Evolutionary conservation across 768 basidiomycete genomes (phyloP).

Genomic region (Cantharellus anzutake): DNA sequence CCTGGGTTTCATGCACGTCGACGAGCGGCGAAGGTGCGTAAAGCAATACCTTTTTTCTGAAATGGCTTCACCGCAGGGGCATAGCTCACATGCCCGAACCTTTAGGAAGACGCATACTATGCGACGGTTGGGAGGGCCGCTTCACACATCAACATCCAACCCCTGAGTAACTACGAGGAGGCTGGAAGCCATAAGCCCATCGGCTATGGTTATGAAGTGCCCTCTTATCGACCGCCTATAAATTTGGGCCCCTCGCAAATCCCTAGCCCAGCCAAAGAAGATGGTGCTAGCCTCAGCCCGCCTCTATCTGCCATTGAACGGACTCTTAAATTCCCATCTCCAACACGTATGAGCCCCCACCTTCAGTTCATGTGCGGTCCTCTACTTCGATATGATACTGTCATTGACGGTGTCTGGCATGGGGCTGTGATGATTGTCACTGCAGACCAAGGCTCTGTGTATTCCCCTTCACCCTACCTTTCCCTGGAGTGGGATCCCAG

Average conservation of each 20-base stretch:
- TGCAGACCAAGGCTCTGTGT: conserved; percentile 58
- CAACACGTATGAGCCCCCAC: conserved; percentile 58
- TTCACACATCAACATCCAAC: too few relatives aligned
- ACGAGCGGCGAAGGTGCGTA: conserved; percentile 24
- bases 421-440: conserved; percentile 82
- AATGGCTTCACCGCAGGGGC: neutral
- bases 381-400: conserved; percentile 76
- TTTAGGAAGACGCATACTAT: too few relatives aligned
- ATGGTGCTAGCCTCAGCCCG: neutral
- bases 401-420: conserved; percentile 59
- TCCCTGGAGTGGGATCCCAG: conserved; percentile 61
- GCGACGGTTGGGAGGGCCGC: too few relatives aligned
- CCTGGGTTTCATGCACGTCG: conserved; percentile 58
- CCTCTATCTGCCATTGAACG: conserved; percentile 44
- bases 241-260: neutral
- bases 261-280: neutral
- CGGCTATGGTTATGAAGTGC: neutral
- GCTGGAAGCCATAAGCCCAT: neutral
- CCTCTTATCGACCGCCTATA: neutral
- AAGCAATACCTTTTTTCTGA: conserved; percentile 3
- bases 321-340: conserved; percentile 30
- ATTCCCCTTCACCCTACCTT: conserved; percentile 52
- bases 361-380: conserved; percentile 85
- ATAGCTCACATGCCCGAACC: too few relatives aligned
- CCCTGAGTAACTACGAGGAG: neutral